phyloP scores from a whole-genome alignment of 768 basidiomycete genomes.

The Boletales sp. region DNA sequence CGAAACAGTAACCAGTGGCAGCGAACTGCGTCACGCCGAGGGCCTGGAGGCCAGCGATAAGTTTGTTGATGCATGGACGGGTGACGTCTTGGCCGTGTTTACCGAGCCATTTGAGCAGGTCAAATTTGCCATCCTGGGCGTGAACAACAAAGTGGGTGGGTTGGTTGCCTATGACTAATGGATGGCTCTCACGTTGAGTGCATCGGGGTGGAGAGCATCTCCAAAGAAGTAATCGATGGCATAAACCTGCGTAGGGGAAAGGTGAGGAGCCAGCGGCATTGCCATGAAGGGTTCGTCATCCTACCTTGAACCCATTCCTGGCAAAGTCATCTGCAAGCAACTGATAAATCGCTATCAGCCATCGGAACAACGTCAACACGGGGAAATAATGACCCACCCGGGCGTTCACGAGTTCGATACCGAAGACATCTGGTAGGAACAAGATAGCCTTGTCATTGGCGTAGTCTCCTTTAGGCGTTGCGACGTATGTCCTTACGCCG shows the following conservation, averaged over 20 bases:
- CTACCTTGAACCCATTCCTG: slow-evolving; percentile 35
- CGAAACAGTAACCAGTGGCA: slow-evolving; percentile 68
- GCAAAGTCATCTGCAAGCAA: slow-evolving; percentile 44
- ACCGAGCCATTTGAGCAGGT: slow-evolving; percentile 34
- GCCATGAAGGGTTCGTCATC: neutral
- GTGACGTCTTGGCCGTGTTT: slow-evolving; percentile 39
- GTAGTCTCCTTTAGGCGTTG: slow-evolving; percentile 48
- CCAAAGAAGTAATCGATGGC: slow-evolving; percentile 27
- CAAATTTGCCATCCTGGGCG: slow-evolving; percentile 10
- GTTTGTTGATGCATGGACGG: slow-evolving; percentile 51
- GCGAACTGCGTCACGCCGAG: slow-evolving; percentile 57
- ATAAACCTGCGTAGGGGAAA: slow-evolving; percentile 7
- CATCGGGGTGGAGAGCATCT: slow-evolving; percentile 23
- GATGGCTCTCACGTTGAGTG: slow-evolving; percentile 4
- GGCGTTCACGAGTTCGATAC: slow-evolving; percentile 43
- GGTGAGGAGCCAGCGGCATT: neutral
- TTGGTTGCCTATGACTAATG: neutral
- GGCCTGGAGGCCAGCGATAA: slow-evolving; percentile 53
- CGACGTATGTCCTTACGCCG: slow-evolving; percentile 50
- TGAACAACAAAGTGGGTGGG: neutral
- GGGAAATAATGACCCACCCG: slow-evolving; percentile 29
- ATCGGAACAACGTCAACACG: neutral
- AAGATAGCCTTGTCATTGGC: slow-evolving; percentile 55
- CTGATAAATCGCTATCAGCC: slow-evolving; percentile 20
- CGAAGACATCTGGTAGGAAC: slow-evolving; percentile 52